Conservation (phyloP, 257 asterid species). For the Nyctanthes arbortristis region DNA sequence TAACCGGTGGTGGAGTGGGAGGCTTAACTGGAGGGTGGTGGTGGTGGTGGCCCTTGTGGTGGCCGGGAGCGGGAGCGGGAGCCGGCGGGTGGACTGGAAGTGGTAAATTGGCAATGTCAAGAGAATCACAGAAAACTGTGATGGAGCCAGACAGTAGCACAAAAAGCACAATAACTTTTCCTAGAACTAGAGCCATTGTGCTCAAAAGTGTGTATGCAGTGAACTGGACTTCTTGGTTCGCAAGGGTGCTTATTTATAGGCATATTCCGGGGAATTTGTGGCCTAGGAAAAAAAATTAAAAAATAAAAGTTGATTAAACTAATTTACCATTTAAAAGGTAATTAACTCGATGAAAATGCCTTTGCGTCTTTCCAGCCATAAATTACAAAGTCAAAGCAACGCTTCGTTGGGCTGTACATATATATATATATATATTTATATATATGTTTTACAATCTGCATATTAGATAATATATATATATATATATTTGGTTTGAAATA, state of each 20-base stretch:
- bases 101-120: background rate
- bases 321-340: too few species aligned
- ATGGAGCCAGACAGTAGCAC: conserved; percentile 30
- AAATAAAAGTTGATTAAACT: background rate
- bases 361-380: too few species aligned
- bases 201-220: background rate
- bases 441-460: too few species aligned
- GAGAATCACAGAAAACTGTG: conserved; percentile 12
- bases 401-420: too few species aligned
- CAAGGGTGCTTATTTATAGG: conserved; percentile 22
- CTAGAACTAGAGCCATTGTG: conserved; percentile 29
- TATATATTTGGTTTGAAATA: too few species aligned
- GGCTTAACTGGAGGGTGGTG: conserved; percentile 15
- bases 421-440: too few species aligned
- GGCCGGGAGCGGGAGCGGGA: conserved; percentile 20
- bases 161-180: conserved; percentile 21
- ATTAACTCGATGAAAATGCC: too few species aligned
- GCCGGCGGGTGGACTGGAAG: background rate
- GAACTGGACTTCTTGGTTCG: background rate
- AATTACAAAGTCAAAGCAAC: too few species aligned
- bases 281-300: too few species aligned
- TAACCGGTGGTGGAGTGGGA: background rate
- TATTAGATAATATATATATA: too few species aligned
- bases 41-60: conserved; percentile 20
- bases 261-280: background rate